phyloP scores from a whole-genome alignment of 257 asterid genomes.

The Capsicum chinense region DNA sequence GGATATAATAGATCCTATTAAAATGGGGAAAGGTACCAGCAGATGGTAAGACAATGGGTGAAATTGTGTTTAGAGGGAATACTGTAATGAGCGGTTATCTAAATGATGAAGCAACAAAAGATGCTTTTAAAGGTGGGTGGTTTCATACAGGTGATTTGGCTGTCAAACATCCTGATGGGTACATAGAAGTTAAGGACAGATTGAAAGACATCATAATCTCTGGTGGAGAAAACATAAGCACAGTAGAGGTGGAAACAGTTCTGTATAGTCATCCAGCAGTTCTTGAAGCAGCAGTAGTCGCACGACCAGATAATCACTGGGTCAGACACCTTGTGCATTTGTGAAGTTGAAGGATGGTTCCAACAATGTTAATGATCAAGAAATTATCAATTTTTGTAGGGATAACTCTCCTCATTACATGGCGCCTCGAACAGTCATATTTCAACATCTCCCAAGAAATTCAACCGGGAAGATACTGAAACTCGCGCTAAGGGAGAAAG shows the following conservation, averaged over 20 bases:
- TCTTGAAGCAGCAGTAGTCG: too few species aligned
- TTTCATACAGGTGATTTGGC: slow-evolving; percentile 48
- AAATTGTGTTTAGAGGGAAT: slow-evolving; percentile 47
- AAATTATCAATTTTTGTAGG: slow-evolving; percentile 42
- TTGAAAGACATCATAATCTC: too few species aligned
- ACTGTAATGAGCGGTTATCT: slow-evolving; percentile 50
- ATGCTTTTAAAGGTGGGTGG: slow-evolving; percentile 50
- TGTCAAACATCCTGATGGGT: slow-evolving; percentile 45
- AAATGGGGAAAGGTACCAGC: slow-evolving; percentile 38
- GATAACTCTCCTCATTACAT: slow-evolving; percentile 46
- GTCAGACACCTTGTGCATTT: slow-evolving; percentile 52
- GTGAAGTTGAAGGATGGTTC: slow-evolving; percentile 48
- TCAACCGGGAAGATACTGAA: slow-evolving; percentile 49
- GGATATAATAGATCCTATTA: slow-evolving; percentile 40
- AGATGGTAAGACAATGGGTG: slow-evolving; percentile 46
- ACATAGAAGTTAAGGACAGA: too few species aligned
- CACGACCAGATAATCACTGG: slow-evolving; percentile 21
- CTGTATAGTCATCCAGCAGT: too few species aligned
- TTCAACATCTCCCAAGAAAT: slow-evolving; percentile 44
- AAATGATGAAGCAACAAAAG: slow-evolving; percentile 41
- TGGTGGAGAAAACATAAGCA: too few species aligned
- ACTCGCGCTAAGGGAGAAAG: slow-evolving; percentile 38
- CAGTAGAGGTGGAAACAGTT: too few species aligned
- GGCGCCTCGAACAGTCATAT: slow-evolving; percentile 46
- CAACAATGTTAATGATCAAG: slow-evolving; percentile 29